Evolutionary conservation across 2,329 filamentous ascomycete genomes (phyloP), one percentile per base, ranked within the genome.

Genomic region (Fusarium euwallaceae): DNA sequence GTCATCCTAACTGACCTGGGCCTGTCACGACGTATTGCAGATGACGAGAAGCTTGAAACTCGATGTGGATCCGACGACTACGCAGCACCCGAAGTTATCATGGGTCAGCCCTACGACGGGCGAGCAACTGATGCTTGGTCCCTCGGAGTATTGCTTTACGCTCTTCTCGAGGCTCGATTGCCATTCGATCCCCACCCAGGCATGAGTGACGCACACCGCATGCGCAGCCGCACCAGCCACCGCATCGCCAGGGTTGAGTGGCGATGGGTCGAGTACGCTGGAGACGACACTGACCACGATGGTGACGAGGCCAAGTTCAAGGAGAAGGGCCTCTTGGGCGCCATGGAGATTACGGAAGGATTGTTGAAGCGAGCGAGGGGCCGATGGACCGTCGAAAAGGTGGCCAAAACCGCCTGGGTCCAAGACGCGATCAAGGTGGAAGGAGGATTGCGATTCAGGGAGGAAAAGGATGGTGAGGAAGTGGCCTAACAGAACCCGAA

Each of bases 51-150:
- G 70, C 89, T 99, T n/a, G 94, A 94, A 71, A 98, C 96, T 2
- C 91, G 97, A 11, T 99, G 97, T 82, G 97, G 97, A 36, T 97
- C 94, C 45, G 97, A 98, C 83, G 97, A 99, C 84, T 99, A 99
- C 81, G 96, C 96, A 2, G 96, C 97, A 0, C 97, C 97, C 0
- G 97, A 99, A 82, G 95, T 99, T 55, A 92, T 99, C 64, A 94
- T 99, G 87, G 96, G 96, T 27, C 94, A 98, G 80, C 91, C 94
- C 9, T 99, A 99, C 81, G 95, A 98, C 81, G 97, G 97, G 36
- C 94, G 95, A 41, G 91, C 93, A 2, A 98, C 94, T 1, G 97
- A 99, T 81, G 95, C 95, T 11, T 99, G 97, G 97, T 97, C 96
- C 0, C 88, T 98, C 1, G 97, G 97, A 61, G 97, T 99, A 2